Conservation (phyloP, 305 asterid genomes). For the Withania somnifera region DNA sequence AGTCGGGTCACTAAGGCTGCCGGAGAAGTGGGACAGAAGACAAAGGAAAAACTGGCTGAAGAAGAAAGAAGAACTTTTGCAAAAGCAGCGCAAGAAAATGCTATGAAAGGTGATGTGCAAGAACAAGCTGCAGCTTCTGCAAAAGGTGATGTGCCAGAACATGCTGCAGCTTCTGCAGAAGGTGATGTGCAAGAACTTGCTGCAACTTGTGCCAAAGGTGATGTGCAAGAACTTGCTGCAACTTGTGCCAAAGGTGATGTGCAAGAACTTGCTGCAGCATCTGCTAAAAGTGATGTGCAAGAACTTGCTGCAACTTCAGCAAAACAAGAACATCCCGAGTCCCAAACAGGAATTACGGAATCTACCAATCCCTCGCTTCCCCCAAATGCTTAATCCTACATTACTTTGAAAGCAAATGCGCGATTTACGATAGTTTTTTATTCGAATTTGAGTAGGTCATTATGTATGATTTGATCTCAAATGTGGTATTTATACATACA, state of each 20-base stretch:
- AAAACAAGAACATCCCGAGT: background rate
- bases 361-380: background rate
- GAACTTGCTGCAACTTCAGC: background rate
- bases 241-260: background rate
- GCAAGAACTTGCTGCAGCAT: background rate
- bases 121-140: background rate
- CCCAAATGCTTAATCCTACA: background rate
- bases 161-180: background rate
- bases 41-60: conserved; percentile 19
- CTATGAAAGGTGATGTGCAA: conserved; percentile 21
- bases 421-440: background rate
- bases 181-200: background rate
- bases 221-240: background rate
- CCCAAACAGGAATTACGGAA: background rate
- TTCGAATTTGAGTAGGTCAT: background rate
- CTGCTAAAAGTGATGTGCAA: background rate
- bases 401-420: background rate
- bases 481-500: background rate
- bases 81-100: no score
- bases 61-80: conserved; percentile 15
- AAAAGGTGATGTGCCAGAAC: background rate
- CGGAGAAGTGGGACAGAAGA: conserved; percentile 22
- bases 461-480: background rate
- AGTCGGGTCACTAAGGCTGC: conserved; percentile 23
- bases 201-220: background rate